Conservation (phyloP, 2,329 filamentous ascomycete species). For the Neurospora sp. region DNA sequence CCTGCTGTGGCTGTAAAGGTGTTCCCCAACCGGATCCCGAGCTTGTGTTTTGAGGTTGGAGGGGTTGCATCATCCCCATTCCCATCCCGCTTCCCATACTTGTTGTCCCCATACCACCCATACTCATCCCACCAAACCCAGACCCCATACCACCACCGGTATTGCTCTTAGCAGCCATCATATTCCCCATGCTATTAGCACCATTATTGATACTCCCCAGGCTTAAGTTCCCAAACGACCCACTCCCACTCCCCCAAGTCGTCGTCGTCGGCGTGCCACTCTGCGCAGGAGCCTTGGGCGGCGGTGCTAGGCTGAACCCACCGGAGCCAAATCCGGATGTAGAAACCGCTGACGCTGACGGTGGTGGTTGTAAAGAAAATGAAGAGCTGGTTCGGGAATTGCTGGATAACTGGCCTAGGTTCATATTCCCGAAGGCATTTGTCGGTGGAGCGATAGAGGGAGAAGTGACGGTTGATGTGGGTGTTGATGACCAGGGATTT, state of each 20-base stretch:
- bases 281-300: conserved; percentile 23
- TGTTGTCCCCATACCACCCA: conserved; percentile 20
- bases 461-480: conserved; percentile 21
- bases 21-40: conserved; percentile 17
- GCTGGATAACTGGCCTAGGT: conserved; percentile 32
- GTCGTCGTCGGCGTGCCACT: neutral
- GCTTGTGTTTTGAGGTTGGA: conserved; percentile 11
- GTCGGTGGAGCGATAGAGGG: conserved; percentile 18
- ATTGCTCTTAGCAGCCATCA: conserved; percentile 12
- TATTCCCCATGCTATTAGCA: conserved; percentile 16
- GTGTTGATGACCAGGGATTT: conserved; percentile 38
- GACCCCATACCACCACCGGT: conserved; percentile 16
- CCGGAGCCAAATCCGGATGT: conserved; percentile 14
- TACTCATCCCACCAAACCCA: conserved; percentile 17
- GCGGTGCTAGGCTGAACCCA: conserved; percentile 38
- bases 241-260: conserved; percentile 9
- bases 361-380: conserved; percentile 50
- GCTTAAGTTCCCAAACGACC: conserved; percentile 8
- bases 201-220: conserved; percentile 15
- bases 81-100: neutral
- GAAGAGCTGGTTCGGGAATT: conserved; percentile 30
- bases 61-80: neutral
- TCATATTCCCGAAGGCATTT: conserved; percentile 31
- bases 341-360: conserved; percentile 18
- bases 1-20: conserved; percentile 15